phyloP scores from a whole-genome alignment of 495 filamentous ascomycete species.

The Hypoxylon fragiforme region DNA sequence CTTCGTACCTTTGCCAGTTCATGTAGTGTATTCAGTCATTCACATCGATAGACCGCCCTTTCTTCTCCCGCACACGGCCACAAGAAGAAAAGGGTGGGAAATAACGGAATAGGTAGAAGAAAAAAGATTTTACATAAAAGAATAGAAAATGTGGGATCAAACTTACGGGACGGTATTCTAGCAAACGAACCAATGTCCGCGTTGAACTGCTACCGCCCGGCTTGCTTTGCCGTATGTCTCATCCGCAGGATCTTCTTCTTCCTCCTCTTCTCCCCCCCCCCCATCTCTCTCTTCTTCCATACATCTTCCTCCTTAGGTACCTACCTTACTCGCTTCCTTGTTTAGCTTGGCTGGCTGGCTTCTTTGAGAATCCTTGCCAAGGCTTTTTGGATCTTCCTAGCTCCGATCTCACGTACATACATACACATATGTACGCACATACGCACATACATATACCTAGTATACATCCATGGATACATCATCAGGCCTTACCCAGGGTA shows the following conservation, averaged over 20 bases:
- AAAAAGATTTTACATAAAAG: too few relatives aligned
- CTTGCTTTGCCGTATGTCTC: constrained; percentile 1
- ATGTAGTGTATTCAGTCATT: too few relatives aligned
- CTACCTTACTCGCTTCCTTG: too few relatives aligned
- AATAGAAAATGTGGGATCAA: too few relatives aligned
- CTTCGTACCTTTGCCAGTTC: not conserved
- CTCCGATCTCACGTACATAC: constrained; percentile 27
- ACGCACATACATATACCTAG: constrained; percentile 2
- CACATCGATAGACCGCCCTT: too few relatives aligned
- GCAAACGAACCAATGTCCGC: constrained; percentile 23
- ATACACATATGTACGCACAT: not conserved
- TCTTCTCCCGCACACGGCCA: constrained; percentile 13
- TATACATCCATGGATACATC: too few relatives aligned
- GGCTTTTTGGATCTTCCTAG: constrained; percentile 31
- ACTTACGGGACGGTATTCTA: too few relatives aligned
- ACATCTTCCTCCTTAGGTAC: not conserved
- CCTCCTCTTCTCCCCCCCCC: constrained; percentile 22
- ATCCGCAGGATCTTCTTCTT: too few relatives aligned
- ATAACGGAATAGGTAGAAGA: not conserved
- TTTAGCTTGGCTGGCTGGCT: too few relatives aligned
- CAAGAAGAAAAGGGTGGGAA: constrained; percentile 17
- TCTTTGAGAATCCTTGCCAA: constrained; percentile 32
- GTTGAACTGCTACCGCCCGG: constrained; percentile 9
- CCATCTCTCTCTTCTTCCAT: constrained; percentile 2
- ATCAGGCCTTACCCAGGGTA: too few relatives aligned